Evolutionary conservation across 2,329 filamentous ascomycete species (phyloP).

Genomic region (Ascosphaera apis): DNA sequence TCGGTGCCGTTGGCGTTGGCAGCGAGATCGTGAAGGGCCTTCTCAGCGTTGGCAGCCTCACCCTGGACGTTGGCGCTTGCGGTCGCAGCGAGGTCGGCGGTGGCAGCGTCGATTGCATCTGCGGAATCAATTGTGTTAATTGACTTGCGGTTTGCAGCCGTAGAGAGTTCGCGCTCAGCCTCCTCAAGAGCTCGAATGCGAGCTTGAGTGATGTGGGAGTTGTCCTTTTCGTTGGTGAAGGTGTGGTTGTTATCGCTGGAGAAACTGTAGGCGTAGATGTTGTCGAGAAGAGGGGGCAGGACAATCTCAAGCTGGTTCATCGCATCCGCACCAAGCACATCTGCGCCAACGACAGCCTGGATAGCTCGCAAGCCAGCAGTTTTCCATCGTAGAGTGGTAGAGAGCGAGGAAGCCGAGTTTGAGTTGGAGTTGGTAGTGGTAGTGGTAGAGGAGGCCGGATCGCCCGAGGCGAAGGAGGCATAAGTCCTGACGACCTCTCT

Average conservation of each 20-base stretch:
- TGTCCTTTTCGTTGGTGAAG: constrained; percentile 48
- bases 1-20: constrained; percentile 30
- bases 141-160: not conserved
- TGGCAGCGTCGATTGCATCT: not conserved
- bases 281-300: constrained; percentile 67
- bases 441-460: constrained; percentile 12
- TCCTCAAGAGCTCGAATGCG: constrained; percentile 1
- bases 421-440: constrained; percentile 23
- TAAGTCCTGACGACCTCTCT: constrained; percentile 62
- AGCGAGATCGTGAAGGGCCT: no score
- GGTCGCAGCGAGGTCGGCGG: not conserved
- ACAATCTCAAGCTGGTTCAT: constrained; percentile 56
- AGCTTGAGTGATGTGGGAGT: constrained; percentile 24
- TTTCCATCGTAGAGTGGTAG: constrained; percentile 57
- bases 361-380: constrained; percentile 55
- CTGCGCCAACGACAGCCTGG: constrained; percentile 56
- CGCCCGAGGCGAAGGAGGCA: constrained; percentile 52
- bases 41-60: not conserved
- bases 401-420: constrained; percentile 48
- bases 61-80: not conserved
- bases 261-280: constrained; percentile 40
- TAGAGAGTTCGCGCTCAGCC: not conserved
- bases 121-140: not conserved
- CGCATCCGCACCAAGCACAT: constrained; percentile 51
- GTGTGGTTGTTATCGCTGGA: constrained; percentile 7